Evolutionary conservation across 2,329 filamentous ascomycete species (phyloP).

Genomic region (Lachnum nothofagi): DNA sequence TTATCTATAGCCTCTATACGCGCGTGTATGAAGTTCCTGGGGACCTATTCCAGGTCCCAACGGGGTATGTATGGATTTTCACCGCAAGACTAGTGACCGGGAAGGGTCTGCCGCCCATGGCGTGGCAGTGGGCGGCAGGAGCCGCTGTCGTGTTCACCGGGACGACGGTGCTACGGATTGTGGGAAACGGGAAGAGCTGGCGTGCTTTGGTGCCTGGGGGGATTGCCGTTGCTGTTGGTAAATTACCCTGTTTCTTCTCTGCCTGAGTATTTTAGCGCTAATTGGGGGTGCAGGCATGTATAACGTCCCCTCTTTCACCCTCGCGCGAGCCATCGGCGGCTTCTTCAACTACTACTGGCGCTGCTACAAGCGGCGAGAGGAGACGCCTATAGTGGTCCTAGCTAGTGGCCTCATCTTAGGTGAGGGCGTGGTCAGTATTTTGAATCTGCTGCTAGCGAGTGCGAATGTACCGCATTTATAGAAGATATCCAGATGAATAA

Average conservation of each 20-base stretch:
- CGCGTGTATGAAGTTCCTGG: slow-evolving; percentile 85
- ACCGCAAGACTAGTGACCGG: slow-evolving; percentile 91
- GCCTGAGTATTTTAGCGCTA: neutral
- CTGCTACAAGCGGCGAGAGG: slow-evolving; percentile 45
- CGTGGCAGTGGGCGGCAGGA: slow-evolving; percentile 69
- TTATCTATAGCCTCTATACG: slow-evolving; percentile 86
- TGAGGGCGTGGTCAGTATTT: slow-evolving; percentile 85
- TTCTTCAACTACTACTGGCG: slow-evolving; percentile 74
- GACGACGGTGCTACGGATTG: slow-evolving; percentile 66
- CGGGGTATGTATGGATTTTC: slow-evolving; percentile 95
- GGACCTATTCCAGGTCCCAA: slow-evolving; percentile 86
- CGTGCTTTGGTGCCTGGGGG: slow-evolving; percentile 78
- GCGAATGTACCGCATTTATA: slow-evolving; percentile 65
- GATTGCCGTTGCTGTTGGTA: slow-evolving; percentile 89
- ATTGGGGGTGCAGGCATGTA: slow-evolving; percentile 69
- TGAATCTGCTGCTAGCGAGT: slow-evolving; percentile 80
- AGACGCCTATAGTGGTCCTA: slow-evolving; percentile 81
- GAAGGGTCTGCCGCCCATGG: slow-evolving; percentile 78
- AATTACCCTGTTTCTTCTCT: slow-evolving; percentile 29
- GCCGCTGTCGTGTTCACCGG: slow-evolving; percentile 70
- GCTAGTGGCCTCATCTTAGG: slow-evolving; percentile 87
- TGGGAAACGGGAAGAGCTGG: slow-evolving; percentile 53
- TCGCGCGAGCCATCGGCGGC: slow-evolving; percentile 81
- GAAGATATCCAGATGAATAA: neutral
- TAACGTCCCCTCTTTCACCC: slow-evolving; percentile 91